These are phyloP conservation scores for Fraxinus baroniana DNA, from an alignment of 305 asterid species.

Conservation along the genomic window DNA sequence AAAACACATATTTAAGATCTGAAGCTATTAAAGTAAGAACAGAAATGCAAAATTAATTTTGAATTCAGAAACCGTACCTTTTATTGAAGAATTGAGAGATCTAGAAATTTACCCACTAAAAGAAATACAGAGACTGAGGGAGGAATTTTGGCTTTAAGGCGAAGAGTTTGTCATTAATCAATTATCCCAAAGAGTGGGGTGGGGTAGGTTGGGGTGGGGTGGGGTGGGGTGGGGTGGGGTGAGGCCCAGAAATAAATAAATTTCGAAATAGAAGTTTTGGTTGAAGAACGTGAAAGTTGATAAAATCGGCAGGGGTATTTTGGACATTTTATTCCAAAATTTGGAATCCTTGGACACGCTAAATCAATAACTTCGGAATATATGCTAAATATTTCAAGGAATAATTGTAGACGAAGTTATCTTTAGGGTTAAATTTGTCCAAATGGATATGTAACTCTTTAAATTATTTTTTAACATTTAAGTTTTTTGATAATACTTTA, in stretches of 20 bases:
- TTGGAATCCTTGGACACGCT: neutral
- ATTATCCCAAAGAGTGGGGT: neutral
- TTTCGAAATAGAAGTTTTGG: too few species aligned
- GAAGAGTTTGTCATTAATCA: neutral
- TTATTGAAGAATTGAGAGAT: constrained; percentile 14
- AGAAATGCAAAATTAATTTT: neutral
- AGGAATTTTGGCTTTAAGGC: neutral
- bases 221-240: too few species aligned
- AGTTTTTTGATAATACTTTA: too few species aligned
- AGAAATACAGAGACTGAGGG: neutral
- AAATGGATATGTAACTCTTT: too few species aligned
- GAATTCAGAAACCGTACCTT: neutral
- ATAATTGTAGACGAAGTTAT: too few species aligned
- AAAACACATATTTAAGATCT: constrained; percentile 22
- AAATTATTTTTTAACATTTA: too few species aligned
- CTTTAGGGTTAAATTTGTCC: too few species aligned
- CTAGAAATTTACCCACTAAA: constrained; percentile 1
- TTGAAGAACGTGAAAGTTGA: neutral
- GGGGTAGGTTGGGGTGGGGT: too few species aligned
- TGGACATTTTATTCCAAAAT: constrained; percentile 36
- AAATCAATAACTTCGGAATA: neutral
- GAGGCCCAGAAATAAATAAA: neutral
- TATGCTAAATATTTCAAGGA: neutral
- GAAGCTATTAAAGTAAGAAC: constrained; percentile 4
- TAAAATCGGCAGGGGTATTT: constrained; percentile 32